Conservation (phyloP, 202 grass and related monocot genomes). For the Saccharum hybrid region DNA sequence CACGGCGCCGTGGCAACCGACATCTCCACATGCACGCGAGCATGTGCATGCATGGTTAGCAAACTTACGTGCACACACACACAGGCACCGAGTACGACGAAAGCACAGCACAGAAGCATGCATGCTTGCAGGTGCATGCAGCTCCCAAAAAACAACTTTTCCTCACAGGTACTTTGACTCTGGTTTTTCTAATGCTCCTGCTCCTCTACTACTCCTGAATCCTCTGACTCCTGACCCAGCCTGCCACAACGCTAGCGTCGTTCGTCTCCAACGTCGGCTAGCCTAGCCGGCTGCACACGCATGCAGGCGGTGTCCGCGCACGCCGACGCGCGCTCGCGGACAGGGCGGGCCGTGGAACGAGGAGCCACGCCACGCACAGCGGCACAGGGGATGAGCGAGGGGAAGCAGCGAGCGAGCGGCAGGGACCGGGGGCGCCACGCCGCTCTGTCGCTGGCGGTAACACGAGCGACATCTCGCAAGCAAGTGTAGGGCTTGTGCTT, state of each 20-base stretch:
- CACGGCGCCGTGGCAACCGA: constrained; percentile 40
- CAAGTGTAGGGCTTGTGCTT: constrained; percentile 14
- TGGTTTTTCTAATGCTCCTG: background rate
- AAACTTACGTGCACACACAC: background rate
- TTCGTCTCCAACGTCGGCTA: constrained; percentile 29
- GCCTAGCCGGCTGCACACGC: background rate
- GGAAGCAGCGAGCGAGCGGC: too few relatives aligned
- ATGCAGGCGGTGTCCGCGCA: background rate
- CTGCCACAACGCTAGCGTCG: background rate
- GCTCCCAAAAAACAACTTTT: constrained; percentile 24
- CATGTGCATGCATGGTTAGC: background rate
- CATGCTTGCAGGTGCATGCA: background rate
- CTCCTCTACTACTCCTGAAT: too few relatives aligned
- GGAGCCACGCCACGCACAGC: constrained; percentile 1
- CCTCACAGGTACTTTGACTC: constrained; percentile 13
- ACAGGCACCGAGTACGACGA: background rate
- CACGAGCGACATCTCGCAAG: constrained; percentile 37
- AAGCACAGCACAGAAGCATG: constrained; percentile 2
- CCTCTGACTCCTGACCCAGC: too few relatives aligned
- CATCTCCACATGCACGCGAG: constrained; percentile 26
- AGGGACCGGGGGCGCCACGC: background rate
- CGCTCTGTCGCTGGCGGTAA: constrained; percentile 5
- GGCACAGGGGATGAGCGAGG: too few relatives aligned
- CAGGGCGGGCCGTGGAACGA: background rate
- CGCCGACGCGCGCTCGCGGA: background rate